Evolutionary conservation across 129 eudicot species (phyloP).

Genomic region (Artemisia annua): DNA sequence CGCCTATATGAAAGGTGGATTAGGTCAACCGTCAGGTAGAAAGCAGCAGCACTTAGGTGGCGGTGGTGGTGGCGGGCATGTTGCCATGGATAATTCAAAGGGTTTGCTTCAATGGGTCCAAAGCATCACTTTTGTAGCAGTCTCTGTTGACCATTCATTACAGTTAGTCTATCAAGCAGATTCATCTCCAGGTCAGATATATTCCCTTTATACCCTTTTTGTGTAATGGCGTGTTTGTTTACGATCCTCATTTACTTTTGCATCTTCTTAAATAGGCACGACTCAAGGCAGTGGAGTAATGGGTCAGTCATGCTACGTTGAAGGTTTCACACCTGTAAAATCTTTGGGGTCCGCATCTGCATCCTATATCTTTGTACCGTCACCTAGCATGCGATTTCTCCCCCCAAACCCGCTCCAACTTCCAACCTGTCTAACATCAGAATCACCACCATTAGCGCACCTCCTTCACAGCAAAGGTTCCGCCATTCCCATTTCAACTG

Average conservation of each 20-base stretch:
- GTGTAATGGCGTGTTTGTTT: neutral
- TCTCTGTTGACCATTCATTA: conserved; percentile 81
- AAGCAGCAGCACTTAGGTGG: conserved; percentile 61
- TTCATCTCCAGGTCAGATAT: conserved; percentile 66
- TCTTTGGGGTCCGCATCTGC: conserved; percentile 87
- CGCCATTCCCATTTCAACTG: conserved; percentile 82
- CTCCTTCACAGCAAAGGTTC: conserved; percentile 98
- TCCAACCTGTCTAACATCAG: conserved; percentile 94
- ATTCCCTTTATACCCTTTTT: conserved; percentile 11
- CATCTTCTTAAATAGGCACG: conserved; percentile 47
- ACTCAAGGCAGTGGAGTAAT: conserved; percentile 73
- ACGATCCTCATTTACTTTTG: neutral
- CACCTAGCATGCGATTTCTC: conserved; percentile 89
- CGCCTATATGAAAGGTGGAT: conserved; percentile 71
- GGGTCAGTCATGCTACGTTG: conserved; percentile 66
- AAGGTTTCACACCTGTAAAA: conserved; percentile 89
- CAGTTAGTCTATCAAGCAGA: conserved; percentile 85
- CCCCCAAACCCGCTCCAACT: conserved; percentile 87
- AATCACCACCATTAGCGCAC: conserved; percentile 96
- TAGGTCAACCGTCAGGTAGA: conserved; percentile 78
- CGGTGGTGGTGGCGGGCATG: conserved; percentile 42
- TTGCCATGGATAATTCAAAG: conserved; percentile 67
- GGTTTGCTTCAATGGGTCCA: conserved; percentile 98
- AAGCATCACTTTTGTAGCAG: conserved; percentile 86
- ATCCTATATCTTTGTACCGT: conserved; percentile 79